Evolutionary conservation across 352 stramenopile species (phyloP), one percentile per base, ranked within the genome.

Genomic region (Phytophthora pseudosyringae): DNA sequence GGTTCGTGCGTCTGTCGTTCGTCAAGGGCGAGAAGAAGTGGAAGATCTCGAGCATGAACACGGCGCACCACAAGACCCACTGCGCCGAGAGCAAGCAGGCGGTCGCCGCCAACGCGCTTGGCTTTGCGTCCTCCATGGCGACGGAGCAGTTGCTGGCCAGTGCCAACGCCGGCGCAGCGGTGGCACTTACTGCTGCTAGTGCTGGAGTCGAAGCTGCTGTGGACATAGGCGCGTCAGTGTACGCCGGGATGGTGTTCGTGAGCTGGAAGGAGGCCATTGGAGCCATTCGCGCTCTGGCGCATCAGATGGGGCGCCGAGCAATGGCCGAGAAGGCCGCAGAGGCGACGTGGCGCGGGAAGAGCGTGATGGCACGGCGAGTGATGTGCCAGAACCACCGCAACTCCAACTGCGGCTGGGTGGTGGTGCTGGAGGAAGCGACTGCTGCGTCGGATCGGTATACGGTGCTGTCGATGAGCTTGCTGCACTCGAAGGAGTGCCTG

Each of bases 341-440:
- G 36, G 82, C 84, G 69, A 59, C 70, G 25, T 76, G 76, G 49
- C 46, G 78, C n/a, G 75, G 74, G 32, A 73, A 76, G 21, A 69
- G 41, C 35, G 76, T 88, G 29, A 70, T 80, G 16, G 81, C 78
- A 49, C 79, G 79, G 4, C 77, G 77, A 12, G 69, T 86, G 10
- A 49, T 90, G 63, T 91, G 83, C 65, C 81, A 91, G 53, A 91
- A 91, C 69, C 69, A 90, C 54, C 79, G 81, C 51, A 91, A 90
- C 54, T 90, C 81, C 5, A 86, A 90, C 51, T 91, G 83, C 43
- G 67, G 70, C 45, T 90, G 81, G 83, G 81, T 77, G 60, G 64
- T 91, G 12, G 64, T 83, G 61, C 62, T 91, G 21, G 79, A 90
- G 29, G 77, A 90, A 52, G 73, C 73, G 15, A 39, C 44, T 3